Evolutionary conservation across 1,139 yeast species (phyloP), one percentile per base, ranked within the genome.

Genomic region (Pichia sp.): DNA sequence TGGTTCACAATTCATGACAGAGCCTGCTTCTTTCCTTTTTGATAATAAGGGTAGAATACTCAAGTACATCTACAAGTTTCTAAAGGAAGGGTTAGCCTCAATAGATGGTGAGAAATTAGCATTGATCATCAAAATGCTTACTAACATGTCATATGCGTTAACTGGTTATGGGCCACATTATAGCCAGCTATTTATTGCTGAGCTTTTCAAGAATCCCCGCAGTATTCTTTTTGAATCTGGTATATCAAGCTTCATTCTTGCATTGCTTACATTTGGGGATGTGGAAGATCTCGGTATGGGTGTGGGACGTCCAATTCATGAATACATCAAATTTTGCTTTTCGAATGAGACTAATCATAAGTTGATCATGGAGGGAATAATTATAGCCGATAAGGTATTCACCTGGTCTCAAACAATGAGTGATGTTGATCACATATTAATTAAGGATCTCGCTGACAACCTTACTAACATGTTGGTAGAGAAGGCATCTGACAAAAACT

Each of bases 351-450:
- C 69, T 2, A 48, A 73, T 43, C 72, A 71, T 50, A 75, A 72
- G 47, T 63, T 74, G 22, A 63, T 75, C 10, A 54, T 65, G 13
- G 80, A 76, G 42, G 70, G 74, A n/a, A n/a, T n/a, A n/a, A 10
- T 58, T 77, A 27, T n/a, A n/a, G n/a, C n/a, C n/a, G n/a, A n/a
- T n/a, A n/a, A n/a, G n/a, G n/a, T n/a, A n/a, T n/a, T n/a, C n/a
- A n/a, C n/a, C n/a, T n/a, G n/a, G n/a, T n/a, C n/a, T n/a, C n/a
- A n/a, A n/a, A n/a, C n/a, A n/a, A n/a, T n/a, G n/a, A n/a, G n/a
- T n/a, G n/a, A n/a, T n/a, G n/a, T n/a, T n/a, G n/a, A n/a, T n/a
- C n/a, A n/a, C n/a, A n/a, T 38, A 16, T 14, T 34, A 4, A 15
- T 42, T 20, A 16, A 29, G n/a, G 17, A 22, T 10, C 35, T 47